Base-by-base conservation (phyloP, 768 basidiomycete genomes). In the Kwoniella sp. region DNA sequence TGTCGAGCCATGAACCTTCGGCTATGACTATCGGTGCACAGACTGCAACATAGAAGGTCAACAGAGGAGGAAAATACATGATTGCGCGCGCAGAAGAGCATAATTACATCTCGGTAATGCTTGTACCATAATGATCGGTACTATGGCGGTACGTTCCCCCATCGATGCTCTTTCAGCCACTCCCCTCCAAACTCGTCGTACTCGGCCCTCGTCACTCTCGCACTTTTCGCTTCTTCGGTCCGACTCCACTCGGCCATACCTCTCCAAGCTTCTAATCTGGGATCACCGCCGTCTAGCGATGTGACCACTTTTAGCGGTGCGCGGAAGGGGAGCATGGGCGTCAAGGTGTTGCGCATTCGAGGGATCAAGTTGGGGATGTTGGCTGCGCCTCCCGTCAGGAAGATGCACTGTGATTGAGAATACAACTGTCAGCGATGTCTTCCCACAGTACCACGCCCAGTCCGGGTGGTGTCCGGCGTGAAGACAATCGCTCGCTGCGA, bases 131-230 rank as follows among this genome's bases (percentile, higher is more conserved):
- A n/a, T n/a, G n/a, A n/a, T n/a, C 34, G 13, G 34, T 3, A 11
- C 58, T 60, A 68, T 15, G 68, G 68, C 23, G 63, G 52, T 11
- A 70, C 69, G 77, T 98, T 97, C 7, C 93, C 89, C 77, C 92
- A 92, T 86, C 89, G 91, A 90, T 96, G 96, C 76, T 85, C 85
- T 79, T 89, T 91, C 65, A 94, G 84, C 66, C 91, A 85, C 80
- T 96, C 93, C 1, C 87, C 87, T 0, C 96, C 95, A 81, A 87
- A 86, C 79, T 99, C 96, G 8, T 92, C 87, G 70, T 97, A 99
- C 77, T 97, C 91, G 4, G 85, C 87, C 71, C 83, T 85, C 17
- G 89, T 91, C 41, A 95, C 86, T 1, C 86, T 84, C 0, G 87
- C 85, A 31, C 76, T 78, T 51, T 71, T 63, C 54, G 72, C 90